Percentiles rank a stretch among this genome's conserved stretches.
phyloP scores from a whole-genome alignment of 2,329 filamentous ascomycete genomes.

The Camillea tinctor region DNA sequence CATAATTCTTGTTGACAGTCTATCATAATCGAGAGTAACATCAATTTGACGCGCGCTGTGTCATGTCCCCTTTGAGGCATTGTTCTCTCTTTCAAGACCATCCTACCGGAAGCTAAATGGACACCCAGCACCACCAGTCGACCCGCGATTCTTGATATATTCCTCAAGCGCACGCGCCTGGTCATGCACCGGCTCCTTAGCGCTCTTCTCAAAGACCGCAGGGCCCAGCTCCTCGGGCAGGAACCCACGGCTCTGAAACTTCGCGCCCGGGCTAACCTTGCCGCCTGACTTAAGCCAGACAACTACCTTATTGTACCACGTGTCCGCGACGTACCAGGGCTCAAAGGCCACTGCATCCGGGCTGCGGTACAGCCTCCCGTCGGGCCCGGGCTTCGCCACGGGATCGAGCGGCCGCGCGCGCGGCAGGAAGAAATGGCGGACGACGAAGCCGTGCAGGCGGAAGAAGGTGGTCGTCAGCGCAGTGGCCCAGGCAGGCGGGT shows the following conservation, averaged over 20 bases:
- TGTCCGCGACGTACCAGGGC: slow-evolving; percentile 27
- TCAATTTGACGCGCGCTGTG: neutral
- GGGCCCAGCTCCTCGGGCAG: slow-evolving; percentile 24
- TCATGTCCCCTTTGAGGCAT: neutral
- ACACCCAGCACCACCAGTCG: slow-evolving; percentile 15
- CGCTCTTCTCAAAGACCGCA: slow-evolving; percentile 16
- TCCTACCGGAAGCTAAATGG: slow-evolving; percentile 15
- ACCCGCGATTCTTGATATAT: slow-evolving; percentile 7
- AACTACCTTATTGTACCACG: slow-evolving; percentile 17
- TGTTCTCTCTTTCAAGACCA: neutral
- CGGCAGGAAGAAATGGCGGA: slow-evolving; percentile 17
- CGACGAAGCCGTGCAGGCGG: slow-evolving; percentile 9
- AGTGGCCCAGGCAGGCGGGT: slow-evolving; percentile 19
- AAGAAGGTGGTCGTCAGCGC: slow-evolving; percentile 14
- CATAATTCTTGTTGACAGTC: too few species aligned
- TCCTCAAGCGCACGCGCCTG: slow-evolving; percentile 20
- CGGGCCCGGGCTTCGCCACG: slow-evolving; percentile 8
- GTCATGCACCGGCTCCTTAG: slow-evolving; percentile 10
- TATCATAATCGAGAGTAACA: neutral
- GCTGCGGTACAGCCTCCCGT: slow-evolving; percentile 18
- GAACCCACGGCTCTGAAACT: slow-evolving; percentile 18
- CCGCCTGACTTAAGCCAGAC: slow-evolving; percentile 18
- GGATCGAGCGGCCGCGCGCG: slow-evolving; percentile 9
- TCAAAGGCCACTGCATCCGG: slow-evolving; percentile 20
- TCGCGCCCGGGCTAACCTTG: slow-evolving; percentile 11